Base-by-base conservation (phyloP, 2,329 filamentous ascomycete genomes). In the Pseudocercospora fuligena region DNA sequence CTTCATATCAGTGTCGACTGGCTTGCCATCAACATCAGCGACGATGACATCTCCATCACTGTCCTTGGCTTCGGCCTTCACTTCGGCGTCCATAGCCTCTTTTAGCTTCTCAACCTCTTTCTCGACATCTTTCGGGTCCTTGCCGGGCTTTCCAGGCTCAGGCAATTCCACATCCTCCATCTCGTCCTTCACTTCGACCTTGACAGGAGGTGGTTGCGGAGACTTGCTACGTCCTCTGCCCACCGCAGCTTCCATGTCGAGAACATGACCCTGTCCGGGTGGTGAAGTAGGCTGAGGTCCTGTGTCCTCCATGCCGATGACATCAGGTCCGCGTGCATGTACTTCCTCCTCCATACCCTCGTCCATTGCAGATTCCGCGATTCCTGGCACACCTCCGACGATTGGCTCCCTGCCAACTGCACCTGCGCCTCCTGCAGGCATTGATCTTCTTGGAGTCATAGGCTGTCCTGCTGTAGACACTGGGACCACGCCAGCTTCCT, bases 291-390 rank as follows among this genome's bases (percentile, higher is more conserved):
- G 47, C 92, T 84, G 94, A 9, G 92, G 89, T 0, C 95, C 95
- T 70, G 92, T 91, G 76, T 99, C 95, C 72, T 92, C 89, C 66
- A 93, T 88, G 4, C 94, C 94, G 60, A 98, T 91, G 72, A 92
- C 86, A 31, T 92, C 88, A 0, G 95, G 95, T 0, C 94, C 94
- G 47, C 93, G 86, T 0, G 92, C 93, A 79, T 97, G 93, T 5
- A 93, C 92, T 2, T 81, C 74, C 61, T 88, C 84, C 33, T 61
- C 61, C 65, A 64, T 58, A 12, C 40, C 31, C 66, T 81, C 80
- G 7, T 77, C 79, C 66, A 63, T 80, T 71, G 7, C 76, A 40
- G 74, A 74, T 19, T 66, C 84, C 8, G 64, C 51, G 58, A 66
- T 56, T 46, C 43, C 58, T 23, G 58, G 47, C 5, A 53, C 58